Evolutionary conservation across 2,329 filamentous ascomycete species (phyloP), one percentile per base, ranked within the genome.

Genomic region (Pseudogymnoascus sp.): DNA sequence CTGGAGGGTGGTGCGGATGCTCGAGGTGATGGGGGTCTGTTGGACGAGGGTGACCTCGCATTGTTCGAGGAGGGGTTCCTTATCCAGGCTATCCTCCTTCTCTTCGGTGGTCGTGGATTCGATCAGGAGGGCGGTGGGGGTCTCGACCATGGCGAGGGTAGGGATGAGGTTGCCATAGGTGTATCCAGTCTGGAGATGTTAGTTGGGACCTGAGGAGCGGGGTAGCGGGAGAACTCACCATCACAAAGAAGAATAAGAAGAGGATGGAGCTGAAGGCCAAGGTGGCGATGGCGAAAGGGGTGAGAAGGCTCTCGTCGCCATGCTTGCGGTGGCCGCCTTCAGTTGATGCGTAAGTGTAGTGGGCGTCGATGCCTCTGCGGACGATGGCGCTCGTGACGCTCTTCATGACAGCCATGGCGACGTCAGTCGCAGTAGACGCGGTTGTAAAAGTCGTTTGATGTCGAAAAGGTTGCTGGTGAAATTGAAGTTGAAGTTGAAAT

Each of bases 91-190:
- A 29, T 68, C 68, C 64, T 72, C 70, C 45, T 70, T 69, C 16
- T 75, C 72, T 31, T 73, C 70, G 65, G 64, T 70, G 29, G 64
- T 62, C 64, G 70, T 66, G 39, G 76, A 72, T 65, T 81, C 77
- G 68, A 83, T 78, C 60, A 80, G 75, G 61, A 83, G 74, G 69
- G 79, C 75, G 66, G 81, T 79, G 79, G 79, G 26, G 80, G 79
- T 66, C 73, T 90, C 87, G 68, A 90, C 78, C 75, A 85, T 84
- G 65, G 84, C 79, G 43, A 90, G 79, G 5, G 83, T 83, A 1
- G 82, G 79, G 49, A 89, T 76, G 62, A 90, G 77, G 63, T 80
- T 74, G 62, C 81, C 81, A 66, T 86, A 81, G 49, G 82, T 84
- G 74, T 89, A 89, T 60, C 76, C 71, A 55, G 80, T 68, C 77